Evolutionary conservation across 352 stramenopile species (phyloP).

Genomic region (Halophytophthora polymorphica): DNA sequence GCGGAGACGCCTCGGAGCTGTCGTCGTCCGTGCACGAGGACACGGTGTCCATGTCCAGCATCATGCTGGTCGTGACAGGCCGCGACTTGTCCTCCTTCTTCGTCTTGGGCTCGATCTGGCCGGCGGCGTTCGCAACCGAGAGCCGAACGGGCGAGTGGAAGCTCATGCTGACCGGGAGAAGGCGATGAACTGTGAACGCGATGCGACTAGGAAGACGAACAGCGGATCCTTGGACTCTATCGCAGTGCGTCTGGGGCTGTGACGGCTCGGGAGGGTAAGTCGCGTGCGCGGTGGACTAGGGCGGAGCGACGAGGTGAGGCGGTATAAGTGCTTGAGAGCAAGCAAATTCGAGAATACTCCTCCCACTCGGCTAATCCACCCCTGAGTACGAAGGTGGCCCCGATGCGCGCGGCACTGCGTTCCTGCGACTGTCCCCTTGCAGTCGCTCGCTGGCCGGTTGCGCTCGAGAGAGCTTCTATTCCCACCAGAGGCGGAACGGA

Average conservation of each 20-base stretch:
- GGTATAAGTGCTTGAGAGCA: constrained; percentile 10
- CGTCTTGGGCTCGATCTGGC: constrained; percentile 2
- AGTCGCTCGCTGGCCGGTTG: too few relatives aligned
- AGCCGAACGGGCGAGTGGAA: constrained; percentile 11
- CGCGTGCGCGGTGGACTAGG: not conserved
- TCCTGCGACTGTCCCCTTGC: too few relatives aligned
- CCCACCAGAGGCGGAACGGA: too few relatives aligned
- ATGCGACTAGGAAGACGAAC: too few relatives aligned
- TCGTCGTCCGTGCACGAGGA: constrained; percentile 24
- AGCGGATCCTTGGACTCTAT: too few relatives aligned
- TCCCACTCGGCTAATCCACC: not conserved
- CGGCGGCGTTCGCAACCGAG: constrained; percentile 4
- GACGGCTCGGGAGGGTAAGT: constrained; percentile 1
- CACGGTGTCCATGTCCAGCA: constrained; percentile 13
- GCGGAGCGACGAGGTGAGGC: not conserved
- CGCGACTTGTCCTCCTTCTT: constrained; percentile 10
- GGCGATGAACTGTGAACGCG: not conserved
- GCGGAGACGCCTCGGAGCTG: constrained; percentile 15
- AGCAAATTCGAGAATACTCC: constrained; percentile 22
- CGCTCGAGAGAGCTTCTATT: too few relatives aligned
- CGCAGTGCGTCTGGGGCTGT: too few relatives aligned
- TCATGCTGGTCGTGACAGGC: constrained; percentile 5
- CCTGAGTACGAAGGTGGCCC: too few relatives aligned
- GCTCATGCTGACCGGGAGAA: constrained; percentile 12
- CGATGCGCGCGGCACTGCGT: too few relatives aligned